Evolutionary conservation across 148 eudicot species (phyloP).

Genomic region (Dysphania ambrosioides): DNA sequence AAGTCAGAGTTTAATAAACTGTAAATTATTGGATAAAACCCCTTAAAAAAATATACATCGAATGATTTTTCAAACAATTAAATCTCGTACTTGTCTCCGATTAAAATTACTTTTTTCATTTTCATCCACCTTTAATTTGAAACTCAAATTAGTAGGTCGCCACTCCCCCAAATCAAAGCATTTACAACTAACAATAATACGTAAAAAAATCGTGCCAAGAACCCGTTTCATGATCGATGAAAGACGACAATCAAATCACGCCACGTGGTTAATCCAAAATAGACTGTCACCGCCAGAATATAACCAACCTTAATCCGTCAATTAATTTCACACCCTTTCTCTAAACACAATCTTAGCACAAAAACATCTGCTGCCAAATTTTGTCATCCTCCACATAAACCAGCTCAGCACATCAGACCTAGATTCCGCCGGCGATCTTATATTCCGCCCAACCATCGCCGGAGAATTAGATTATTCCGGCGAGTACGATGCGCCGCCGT

Average conservation of each 20-base stretch:
- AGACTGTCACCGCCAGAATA: not conserved
- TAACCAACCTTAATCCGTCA: not conserved
- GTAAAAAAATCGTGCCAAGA: not conserved
- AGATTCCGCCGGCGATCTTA: conserved; percentile 18
- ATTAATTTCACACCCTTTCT: not conserved
- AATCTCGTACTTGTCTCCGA: too few relatives aligned
- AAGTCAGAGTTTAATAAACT: too few relatives aligned
- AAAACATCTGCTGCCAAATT: not conserved
- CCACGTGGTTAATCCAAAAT: not conserved
- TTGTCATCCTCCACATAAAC: not conserved
- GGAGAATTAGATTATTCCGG: conserved; percentile 19
- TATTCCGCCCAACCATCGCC: conserved; percentile 21
- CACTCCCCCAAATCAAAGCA: too few relatives aligned
- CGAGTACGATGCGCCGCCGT: conserved; percentile 6
- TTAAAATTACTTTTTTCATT: not conserved
- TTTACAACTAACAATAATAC: too few relatives aligned
- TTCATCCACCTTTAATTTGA: not conserved
- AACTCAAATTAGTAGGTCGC: too few relatives aligned
- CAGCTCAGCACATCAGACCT: not conserved
- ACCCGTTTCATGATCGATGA: too few relatives aligned
- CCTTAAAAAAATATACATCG: conserved; percentile 5
- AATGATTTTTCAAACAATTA: not conserved
- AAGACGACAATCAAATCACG: not conserved
- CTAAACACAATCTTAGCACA: not conserved
- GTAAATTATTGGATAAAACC: too few relatives aligned